Evolutionary conservation across 225 moss, liverwort and hornwort species (phyloP), one percentile per base, ranked within the genome.

Genomic region (Takakia lepidozioides): DNA sequence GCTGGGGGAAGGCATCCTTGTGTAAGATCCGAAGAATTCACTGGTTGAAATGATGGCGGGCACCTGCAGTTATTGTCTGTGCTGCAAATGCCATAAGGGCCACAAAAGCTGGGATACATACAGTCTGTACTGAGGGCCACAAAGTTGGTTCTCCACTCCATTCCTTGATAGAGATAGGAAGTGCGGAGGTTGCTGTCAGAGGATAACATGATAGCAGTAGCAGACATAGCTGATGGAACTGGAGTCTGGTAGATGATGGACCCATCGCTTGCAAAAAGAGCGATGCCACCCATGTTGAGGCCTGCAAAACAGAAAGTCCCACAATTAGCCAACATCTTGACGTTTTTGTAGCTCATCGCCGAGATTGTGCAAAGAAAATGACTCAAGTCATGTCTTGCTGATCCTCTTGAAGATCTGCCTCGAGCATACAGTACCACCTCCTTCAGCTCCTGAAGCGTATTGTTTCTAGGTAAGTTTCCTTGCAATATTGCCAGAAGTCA

Each of bases 171-270:
- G 7, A 22, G 13, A 1, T 14, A 13, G 23, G 23, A 47, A 26
- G 19, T 47, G 5, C 46, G 46, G 8, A 47, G 47, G 25, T 47
- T 47, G 47, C 47, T 7, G 16, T 47, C 47, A 24, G 47, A 19
- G 25, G 9, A 22, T 0, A 47, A 22, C 19, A n/a, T n/a, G n/a
- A n/a, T n/a, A n/a, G n/a, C n/a, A n/a, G n/a, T n/a, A n/a, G n/a
- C n/a, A n/a, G n/a, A n/a, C n/a, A n/a, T n/a, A n/a, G n/a, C n/a
- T n/a, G n/a, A n/a, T n/a, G n/a, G n/a, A n/a, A n/a, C n/a, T n/a
- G n/a, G n/a, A 22, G 22, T 23, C 2, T 47, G 23, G 24, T 47
- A 10, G 47, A 47, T 47, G 23, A 47, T 16, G 25, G 23, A 24
- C 24, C 3, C 47, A 47, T 47, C 23, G 5, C 23, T 25, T 10